Conservation (phyloP, 495 filamentous ascomycete genomes). For the Talaromyces borbonicus region DNA sequence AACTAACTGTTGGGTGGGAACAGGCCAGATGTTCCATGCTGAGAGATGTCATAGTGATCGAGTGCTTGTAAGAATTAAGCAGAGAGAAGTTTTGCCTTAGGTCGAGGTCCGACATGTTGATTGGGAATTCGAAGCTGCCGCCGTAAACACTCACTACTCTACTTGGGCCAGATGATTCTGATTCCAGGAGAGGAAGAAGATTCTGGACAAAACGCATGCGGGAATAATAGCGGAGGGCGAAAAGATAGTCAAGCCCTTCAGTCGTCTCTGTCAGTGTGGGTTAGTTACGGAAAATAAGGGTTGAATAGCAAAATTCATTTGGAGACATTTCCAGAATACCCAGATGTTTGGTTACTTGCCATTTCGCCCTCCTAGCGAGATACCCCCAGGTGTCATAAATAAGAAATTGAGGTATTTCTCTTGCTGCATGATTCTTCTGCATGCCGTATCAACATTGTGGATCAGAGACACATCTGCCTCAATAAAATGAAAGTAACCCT, state of each 20-base stretch:
- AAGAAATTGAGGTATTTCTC: conserved; percentile 47
- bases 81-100: conserved; percentile 17
- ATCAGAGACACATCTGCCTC: conserved; percentile 43
- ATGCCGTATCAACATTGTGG: conserved; percentile 46
- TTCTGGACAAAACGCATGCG: conserved; percentile 27
- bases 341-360: too few species aligned
- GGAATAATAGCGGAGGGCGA: conserved; percentile 28
- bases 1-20: conserved; percentile 16
- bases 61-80: conserved; percentile 18
- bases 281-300: background rate
- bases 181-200: conserved; percentile 26
- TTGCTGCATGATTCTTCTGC: conserved; percentile 36
- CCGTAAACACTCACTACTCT: conserved; percentile 46
- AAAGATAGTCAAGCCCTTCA: conserved; percentile 21
- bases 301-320: background rate
- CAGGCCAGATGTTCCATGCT: conserved; percentile 23
- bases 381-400: too few species aligned
- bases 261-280: conserved; percentile 12
- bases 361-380: too few species aligned
- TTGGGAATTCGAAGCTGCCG: conserved; percentile 38
- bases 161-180: conserved; percentile 11
- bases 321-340: conserved; percentile 11
- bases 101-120: conserved; percentile 38
- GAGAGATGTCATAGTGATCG: conserved; percentile 19
- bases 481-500: conserved; percentile 42